Percentiles rank a stretch among this genome's conserved stretches.
These are phyloP conservation scores for Metrosideros polymorpha DNA, from an alignment of 441 rosid species.

Conservation along the genomic window DNA sequence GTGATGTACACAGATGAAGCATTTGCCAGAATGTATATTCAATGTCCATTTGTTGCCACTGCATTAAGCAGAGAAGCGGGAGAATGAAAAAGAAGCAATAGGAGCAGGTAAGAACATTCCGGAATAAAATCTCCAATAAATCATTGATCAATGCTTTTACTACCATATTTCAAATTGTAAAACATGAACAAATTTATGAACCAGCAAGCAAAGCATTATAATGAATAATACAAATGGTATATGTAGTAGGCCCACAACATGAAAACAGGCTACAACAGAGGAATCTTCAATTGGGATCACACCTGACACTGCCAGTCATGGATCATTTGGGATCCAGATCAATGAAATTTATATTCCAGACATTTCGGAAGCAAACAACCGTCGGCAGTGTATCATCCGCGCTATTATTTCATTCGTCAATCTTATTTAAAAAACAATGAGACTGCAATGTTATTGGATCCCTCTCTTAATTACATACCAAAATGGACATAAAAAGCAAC, in stretches of 20 bases:
- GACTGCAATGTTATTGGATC: not conserved
- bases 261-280: not conserved
- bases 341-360: not conserved
- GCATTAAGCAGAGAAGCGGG: constrained; percentile 15
- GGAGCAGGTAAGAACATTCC: not conserved
- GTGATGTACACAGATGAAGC: constrained; percentile 94
- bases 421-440: not conserved
- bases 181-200: not conserved
- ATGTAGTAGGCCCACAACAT: not conserved
- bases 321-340: not conserved
- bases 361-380: not conserved
- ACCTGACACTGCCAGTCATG: not conserved
- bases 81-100: not conserved
- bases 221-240: not conserved
- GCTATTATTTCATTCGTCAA: not conserved
- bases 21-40: constrained; percentile 99
- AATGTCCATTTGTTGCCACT: constrained; percentile 99
- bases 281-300: not conserved
- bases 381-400: fast-evolving
- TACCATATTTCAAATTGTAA: not conserved
- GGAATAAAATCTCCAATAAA: not conserved
- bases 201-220: not conserved
- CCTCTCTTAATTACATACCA: not conserved
- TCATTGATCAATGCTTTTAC: not conserved
- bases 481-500: not conserved